Evolutionary conservation across 768 basidiomycete species (phyloP).

Genomic region (Rubroboletus pulcherrimus): DNA sequence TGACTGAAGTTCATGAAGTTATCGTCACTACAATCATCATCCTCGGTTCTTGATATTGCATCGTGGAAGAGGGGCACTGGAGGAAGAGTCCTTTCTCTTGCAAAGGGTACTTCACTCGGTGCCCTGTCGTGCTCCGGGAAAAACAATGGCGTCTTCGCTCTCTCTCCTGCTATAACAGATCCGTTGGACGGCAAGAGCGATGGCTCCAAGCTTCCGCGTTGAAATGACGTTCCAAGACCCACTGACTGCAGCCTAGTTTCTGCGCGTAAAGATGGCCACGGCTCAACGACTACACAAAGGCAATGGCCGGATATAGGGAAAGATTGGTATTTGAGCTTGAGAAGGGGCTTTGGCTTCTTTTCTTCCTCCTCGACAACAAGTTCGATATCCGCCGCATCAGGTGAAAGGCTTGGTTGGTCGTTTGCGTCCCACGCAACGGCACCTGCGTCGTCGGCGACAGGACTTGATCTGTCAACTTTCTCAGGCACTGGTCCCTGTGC

Average conservation of each 20-base stretch:
- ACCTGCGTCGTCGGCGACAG: background rate
- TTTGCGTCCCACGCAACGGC: background rate
- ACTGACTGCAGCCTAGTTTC: constrained; percentile 32
- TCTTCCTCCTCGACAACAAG: constrained; percentile 57
- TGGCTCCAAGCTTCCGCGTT: constrained; percentile 27
- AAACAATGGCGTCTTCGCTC: constrained; percentile 66
- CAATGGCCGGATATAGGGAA: constrained; percentile 70
- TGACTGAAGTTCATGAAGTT: constrained; percentile 79
- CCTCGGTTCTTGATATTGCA: constrained; percentile 27
- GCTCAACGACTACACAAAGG: constrained; percentile 80
- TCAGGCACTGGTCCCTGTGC: background rate
- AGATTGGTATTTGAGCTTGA: constrained; percentile 65
- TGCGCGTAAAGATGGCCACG: constrained; percentile 57
- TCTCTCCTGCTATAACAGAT: constrained; percentile 22
- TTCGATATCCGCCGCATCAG: constrained; percentile 27
- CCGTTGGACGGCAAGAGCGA: constrained; percentile 18
- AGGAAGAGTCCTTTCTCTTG: constrained; percentile 28
- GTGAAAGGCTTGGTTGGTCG: background rate
- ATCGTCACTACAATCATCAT: constrained; percentile 37
- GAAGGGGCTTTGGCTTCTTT: constrained; percentile 65
- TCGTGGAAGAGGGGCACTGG: constrained; percentile 45
- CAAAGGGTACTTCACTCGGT: constrained; percentile 35
- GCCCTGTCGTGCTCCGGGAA: constrained; percentile 58
- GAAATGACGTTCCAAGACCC: constrained; percentile 26
- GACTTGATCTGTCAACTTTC: background rate